phyloP scores from a whole-genome alignment of 176 grass and related monocot species.

The Cymbopogon citratus region DNA sequence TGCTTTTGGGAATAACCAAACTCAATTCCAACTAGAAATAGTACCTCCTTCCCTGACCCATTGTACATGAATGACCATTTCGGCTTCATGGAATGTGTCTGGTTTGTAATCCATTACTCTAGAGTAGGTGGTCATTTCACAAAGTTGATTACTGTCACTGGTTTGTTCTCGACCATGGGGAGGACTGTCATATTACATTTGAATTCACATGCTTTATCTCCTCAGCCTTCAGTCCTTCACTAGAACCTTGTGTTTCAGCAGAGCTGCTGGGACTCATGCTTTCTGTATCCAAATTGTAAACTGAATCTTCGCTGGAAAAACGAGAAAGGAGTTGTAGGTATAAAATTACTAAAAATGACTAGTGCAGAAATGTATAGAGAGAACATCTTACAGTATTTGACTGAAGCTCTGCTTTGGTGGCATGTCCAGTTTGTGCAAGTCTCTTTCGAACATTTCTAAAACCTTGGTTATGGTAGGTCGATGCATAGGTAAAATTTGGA shows the following conservation, averaged over 20 bases:
- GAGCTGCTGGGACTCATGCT: background rate
- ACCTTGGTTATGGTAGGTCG: constrained; percentile 24
- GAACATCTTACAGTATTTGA: background rate
- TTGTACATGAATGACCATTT: background rate
- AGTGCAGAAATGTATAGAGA: background rate
- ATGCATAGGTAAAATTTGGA: constrained; percentile 18
- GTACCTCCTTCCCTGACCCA: background rate
- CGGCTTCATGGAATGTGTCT: no score
- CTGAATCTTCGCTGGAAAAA: background rate
- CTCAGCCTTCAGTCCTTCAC: background rate
- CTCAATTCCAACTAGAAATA: background rate
- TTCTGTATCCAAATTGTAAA: background rate
- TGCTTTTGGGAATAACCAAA: background rate
- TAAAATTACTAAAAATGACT: background rate
- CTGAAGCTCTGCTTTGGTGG: constrained; percentile 20
- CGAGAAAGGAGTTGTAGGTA: background rate
- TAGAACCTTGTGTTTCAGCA: background rate
- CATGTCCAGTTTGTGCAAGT: background rate
- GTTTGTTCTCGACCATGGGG: background rate
- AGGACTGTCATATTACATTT: background rate
- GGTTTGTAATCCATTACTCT: no score
- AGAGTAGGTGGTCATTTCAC: no score
- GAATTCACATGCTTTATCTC: background rate
- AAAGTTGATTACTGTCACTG: background rate
- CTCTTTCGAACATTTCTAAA: constrained; percentile 30